Conservation (phyloP, 208 protist species). For the Leishmania aethiopica region DNA sequence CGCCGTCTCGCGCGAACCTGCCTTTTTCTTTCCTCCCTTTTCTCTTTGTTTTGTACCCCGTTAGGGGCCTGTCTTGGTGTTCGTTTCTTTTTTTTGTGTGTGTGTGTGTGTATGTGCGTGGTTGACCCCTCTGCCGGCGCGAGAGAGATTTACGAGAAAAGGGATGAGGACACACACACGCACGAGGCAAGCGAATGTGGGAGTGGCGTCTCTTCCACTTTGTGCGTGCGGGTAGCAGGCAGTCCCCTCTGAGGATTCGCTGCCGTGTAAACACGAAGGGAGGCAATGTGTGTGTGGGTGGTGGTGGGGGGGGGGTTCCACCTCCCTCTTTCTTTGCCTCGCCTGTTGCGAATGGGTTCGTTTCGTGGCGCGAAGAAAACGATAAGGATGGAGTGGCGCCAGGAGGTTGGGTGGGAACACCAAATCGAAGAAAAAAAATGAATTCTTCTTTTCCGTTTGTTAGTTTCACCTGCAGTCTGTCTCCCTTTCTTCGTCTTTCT, state of each 20-base stretch:
- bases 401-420: background rate
- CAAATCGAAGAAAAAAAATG: background rate
- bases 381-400: background rate
- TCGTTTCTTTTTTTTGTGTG: background rate
- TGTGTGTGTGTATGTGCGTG: background rate
- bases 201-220: background rate
- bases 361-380: background rate
- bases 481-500: background rate
- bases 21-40: conserved; percentile 5
- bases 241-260: background rate
- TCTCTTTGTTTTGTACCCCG: background rate
- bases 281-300: background rate
- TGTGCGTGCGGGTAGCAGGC: background rate
- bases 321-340: background rate
- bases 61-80: background rate
- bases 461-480: background rate
- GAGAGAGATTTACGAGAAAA: too few species aligned
- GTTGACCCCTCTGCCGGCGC: too few species aligned
- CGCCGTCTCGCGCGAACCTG: background rate
- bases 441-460: background rate
- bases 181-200: background rate
- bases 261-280: background rate
- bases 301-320: background rate
- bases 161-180: background rate
- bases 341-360: background rate